Percentiles rank a stretch among this genome's conserved stretches.
Conservation (phyloP, 805 yeast species). For the Saccharomycopsis schoenii region DNA sequence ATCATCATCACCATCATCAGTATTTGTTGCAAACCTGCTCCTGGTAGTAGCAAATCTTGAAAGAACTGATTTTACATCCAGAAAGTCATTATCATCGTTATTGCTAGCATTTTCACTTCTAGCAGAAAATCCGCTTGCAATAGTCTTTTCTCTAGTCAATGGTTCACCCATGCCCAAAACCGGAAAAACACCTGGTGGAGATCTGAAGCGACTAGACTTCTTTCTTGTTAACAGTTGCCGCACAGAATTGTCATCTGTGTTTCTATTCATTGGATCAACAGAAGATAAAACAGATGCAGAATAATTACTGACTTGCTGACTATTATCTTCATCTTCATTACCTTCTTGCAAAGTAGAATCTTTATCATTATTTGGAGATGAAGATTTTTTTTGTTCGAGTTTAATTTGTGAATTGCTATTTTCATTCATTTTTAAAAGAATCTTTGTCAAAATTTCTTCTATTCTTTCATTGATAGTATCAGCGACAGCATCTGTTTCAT, state of each 20-base stretch:
- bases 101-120: slow-evolving; percentile 20
- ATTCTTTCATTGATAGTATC: slow-evolving; percentile 11
- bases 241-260: neutral
- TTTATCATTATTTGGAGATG: neutral
- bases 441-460: neutral
- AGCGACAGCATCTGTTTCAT: neutral
- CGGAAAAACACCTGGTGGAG: slow-evolving; percentile 75
- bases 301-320: slow-evolving; percentile 2
- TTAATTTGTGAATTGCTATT: neutral
- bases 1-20: slow-evolving; percentile 15
- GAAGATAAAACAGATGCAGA: neutral
- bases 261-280: neutral
- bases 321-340: neutral
- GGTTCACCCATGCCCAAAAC: slow-evolving; percentile 73
- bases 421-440: neutral
- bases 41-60: neutral
- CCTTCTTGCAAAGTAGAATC: neutral
- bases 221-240: neutral
- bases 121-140: slow-evolving; percentile 31
- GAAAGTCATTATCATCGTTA: slow-evolving; percentile 20
- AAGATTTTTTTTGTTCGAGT: neutral
- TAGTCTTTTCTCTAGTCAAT: slow-evolving; percentile 41
- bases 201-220: slow-evolving; percentile 24
- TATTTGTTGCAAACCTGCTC: neutral
- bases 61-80: slow-evolving; percentile 21